These are phyloP conservation scores for Zygosaccharomyces pseudobailii DNA, from an alignment of 1,139 yeast genomes.

Conservation along the genomic window DNA sequence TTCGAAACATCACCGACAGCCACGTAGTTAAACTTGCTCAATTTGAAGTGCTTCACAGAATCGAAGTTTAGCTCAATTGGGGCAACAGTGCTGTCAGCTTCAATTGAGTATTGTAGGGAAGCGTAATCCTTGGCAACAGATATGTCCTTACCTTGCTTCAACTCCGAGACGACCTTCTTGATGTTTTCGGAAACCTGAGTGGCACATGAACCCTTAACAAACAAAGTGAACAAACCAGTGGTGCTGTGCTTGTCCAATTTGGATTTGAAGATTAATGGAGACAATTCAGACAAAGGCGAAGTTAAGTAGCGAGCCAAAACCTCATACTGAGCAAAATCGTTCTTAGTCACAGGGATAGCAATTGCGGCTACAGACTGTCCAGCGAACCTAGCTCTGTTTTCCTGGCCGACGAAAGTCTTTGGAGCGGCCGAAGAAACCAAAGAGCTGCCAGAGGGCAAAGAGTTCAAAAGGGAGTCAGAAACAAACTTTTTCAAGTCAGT, in stretches of 20 bases:
- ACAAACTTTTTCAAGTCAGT: conserved; percentile 67
- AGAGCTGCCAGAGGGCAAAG: conserved; percentile 57
- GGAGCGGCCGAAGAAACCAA: conserved; percentile 41
- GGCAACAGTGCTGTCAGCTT: conserved; percentile 35
- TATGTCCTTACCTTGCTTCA: conserved; percentile 51
- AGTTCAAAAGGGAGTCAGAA: conserved; percentile 59
- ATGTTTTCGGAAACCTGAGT: conserved; percentile 56
- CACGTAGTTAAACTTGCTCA: conserved; percentile 73
- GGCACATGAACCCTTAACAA: conserved; percentile 58
- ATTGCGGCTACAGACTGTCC: conserved; percentile 72
- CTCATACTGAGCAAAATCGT: conserved; percentile 65
- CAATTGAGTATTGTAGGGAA: conserved; percentile 41
- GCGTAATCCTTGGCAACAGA: conserved; percentile 44
- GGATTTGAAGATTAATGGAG: conserved; percentile 51
- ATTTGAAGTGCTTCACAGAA: conserved; percentile 49
- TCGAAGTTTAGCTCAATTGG: conserved; percentile 39
- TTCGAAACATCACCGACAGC: conserved; percentile 88
- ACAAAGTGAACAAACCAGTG: conserved; percentile 75
- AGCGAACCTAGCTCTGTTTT: conserved; percentile 61
- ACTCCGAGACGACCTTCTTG: conserved; percentile 51
- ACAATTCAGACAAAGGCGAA: conserved; percentile 49
- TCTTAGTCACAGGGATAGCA: conserved; percentile 68
- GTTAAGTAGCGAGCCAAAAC: conserved; percentile 72
- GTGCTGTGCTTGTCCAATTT: conserved; percentile 65
- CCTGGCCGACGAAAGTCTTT: conserved; percentile 57